phyloP scores from a whole-genome alignment of 1,139 yeast genomes.

The Diutina mesorugosa region DNA sequence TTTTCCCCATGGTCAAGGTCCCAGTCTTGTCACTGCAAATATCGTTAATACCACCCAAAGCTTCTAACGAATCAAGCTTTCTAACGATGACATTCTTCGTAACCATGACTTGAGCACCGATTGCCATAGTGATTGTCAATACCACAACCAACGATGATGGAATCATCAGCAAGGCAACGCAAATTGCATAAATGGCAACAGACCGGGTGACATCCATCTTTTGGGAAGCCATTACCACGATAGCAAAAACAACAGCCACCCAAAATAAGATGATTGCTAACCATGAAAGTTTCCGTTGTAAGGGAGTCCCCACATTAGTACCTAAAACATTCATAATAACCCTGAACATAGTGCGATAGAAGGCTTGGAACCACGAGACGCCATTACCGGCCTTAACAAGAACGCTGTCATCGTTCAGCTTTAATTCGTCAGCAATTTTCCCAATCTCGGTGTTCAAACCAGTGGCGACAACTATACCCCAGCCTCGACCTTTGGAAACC shows the following conservation, averaged over 20 bases:
- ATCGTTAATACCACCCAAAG: conserved; percentile 69
- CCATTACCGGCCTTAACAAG: conserved; percentile 4
- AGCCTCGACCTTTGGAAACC: conserved; percentile 68
- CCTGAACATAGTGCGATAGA: conserved; percentile 3
- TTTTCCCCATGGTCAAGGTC: conserved; percentile 68
- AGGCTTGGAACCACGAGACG: conserved; percentile 5
- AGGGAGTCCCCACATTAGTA: conserved; percentile 64
- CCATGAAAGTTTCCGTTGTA: conserved; percentile 54
- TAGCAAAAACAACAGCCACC: conserved; percentile 65
- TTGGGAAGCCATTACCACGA: conserved; percentile 72
- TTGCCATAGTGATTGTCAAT: conserved; percentile 76
- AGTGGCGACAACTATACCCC: conserved; percentile 53
- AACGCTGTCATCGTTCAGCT: conserved; percentile 10
- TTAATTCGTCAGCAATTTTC: conserved; percentile 55
- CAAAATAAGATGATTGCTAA: conserved; percentile 60
- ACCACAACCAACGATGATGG: conserved; percentile 77
- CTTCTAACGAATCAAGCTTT: conserved; percentile 67
- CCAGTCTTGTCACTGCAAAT: conserved; percentile 82
- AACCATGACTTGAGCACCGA: conserved; percentile 74
- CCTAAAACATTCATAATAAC: conserved; percentile 53
- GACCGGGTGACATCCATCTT: conserved; percentile 51
- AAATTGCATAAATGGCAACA: conserved; percentile 78
- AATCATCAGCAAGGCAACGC: conserved; percentile 74
- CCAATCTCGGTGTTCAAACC: conserved; percentile 72
- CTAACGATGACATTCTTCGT: conserved; percentile 61